Evolutionary conservation across 495 filamentous ascomycete genomes (phyloP), one percentile per base, ranked within the genome.

Genomic region (Lichina pygmaea): DNA sequence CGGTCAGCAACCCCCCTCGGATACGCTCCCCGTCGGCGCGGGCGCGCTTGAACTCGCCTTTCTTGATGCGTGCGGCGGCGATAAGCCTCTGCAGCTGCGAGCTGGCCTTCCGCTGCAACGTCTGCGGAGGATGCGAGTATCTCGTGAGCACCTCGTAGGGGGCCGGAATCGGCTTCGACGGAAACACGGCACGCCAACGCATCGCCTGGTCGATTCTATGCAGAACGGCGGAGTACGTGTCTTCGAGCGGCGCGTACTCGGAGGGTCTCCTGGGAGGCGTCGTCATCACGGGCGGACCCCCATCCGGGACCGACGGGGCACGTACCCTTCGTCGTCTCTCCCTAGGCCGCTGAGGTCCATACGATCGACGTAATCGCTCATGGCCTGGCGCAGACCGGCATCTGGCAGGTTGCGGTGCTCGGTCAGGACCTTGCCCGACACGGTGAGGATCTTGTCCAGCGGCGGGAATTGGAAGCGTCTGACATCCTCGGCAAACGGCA

Each of bases 401-500:
- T 58, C 74, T 2, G 91, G 91, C 5, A 99, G 68, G 50, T 91
- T 78, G 12, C 86, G 76, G 60, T 99, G 89, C 46, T 92, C 73
- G 7, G 66, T 78, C 17, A 93, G 65, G 13, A 69, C 62, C 46
- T 81, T 81, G n/a, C 89, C 91, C n/a, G 78, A 81, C 8, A 93
- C 66, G 0, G 86, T 95, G 43, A 89, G 63, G 8, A 95, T 77
- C 51, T 72, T 78, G 56, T 91, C 86, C 11, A 99, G 64, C 1
- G 86, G 83, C 4, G 91, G 83, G 48, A 99, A 99, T 48, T 70
- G 75, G 57, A 93, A 94, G 38, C 69, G 67, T 44, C 91, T 72
- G 30, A 93, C 65, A 57, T 99, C 91, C 60, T 99, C 91, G 2
- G 79, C 71, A 53, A 92, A 95, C 5, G 89, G 89, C n/a, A 97